These are phyloP conservation scores for Neopestalotiopsis sp. DNA, from an alignment of 2,329 filamentous ascomycete species.

Conservation along the genomic window DNA sequence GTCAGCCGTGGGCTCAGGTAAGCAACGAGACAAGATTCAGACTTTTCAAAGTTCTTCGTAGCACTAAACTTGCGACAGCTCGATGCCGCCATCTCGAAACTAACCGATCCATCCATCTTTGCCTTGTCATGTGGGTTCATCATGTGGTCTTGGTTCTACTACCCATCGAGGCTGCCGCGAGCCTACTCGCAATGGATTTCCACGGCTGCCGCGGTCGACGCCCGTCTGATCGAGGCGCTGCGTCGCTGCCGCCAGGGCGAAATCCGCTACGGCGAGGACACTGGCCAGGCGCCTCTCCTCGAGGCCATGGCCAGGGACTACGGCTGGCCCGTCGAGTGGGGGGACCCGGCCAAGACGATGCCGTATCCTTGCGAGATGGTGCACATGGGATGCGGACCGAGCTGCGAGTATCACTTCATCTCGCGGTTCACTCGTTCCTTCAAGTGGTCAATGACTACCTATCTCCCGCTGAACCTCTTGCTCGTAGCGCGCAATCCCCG, in stretches of 20 bases:
- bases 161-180: constrained; percentile 70
- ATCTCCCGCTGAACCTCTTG: constrained; percentile 76
- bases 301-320: constrained; percentile 76
- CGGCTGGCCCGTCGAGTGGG: constrained; percentile 70
- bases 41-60: background rate
- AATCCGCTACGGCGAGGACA: constrained; percentile 76
- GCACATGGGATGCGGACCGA: constrained; percentile 77
- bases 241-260: constrained; percentile 66
- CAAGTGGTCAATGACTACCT: constrained; percentile 76
- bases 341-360: constrained; percentile 69
- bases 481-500: constrained; percentile 60
- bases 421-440: constrained; percentile 72
- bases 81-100: constrained; percentile 45
- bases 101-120: constrained; percentile 74
- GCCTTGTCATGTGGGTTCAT: constrained; percentile 73
- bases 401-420: constrained; percentile 75
- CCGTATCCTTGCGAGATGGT: constrained; percentile 85
- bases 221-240: constrained; percentile 75
- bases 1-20: constrained; percentile 49
- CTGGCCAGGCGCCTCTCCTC: constrained; percentile 70
- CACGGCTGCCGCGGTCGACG: constrained; percentile 76
- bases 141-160: constrained; percentile 91
- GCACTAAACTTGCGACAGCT: constrained; percentile 34
- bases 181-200: constrained; percentile 85
- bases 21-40: constrained; percentile 39